A percentile compares a stretch with the other conserved stretches of the same genome.
Evolutionary conservation across 164 flowering plant species (phyloP).

Genomic region (Vitis vinifera): DNA sequence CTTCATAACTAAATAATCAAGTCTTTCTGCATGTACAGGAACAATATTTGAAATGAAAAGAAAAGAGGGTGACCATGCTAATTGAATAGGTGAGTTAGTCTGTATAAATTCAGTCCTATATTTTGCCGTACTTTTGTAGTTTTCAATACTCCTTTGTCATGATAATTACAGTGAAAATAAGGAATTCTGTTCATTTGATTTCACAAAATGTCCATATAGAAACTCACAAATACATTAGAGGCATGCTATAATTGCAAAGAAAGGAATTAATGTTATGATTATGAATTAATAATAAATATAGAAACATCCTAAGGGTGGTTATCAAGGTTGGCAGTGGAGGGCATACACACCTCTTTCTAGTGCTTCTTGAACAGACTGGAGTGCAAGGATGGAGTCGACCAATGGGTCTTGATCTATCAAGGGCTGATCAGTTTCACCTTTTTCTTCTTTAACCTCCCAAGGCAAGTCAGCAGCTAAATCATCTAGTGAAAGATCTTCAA

Average conservation of each 20-base stretch:
- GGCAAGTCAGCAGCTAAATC: conserved; percentile 37
- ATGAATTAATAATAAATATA: background rate
- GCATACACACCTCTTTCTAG: conserved; percentile 54
- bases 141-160: background rate
- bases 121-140: background rate
- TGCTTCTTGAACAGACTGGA: conserved; percentile 65
- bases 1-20: no score
- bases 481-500: conserved; percentile 40
- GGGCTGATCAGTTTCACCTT: conserved; percentile 23
- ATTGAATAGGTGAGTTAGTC: no score
- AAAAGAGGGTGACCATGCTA: no score
- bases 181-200: no score
- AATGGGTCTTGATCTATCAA: conserved; percentile 52
- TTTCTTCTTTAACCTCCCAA: conserved; percentile 41
- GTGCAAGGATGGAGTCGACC: conserved; percentile 43
- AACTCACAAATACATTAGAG: background rate
- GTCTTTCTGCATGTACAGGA: no score
- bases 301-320: background rate
- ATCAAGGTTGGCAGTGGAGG: background rate
- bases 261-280: background rate
- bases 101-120: background rate
- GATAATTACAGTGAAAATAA: background rate
- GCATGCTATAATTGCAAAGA: background rate
- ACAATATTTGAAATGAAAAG: no score
- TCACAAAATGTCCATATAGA: no score